These are phyloP conservation scores for Mitragyna speciosa DNA, from an alignment of 257 asterid species.

Conservation along the genomic window DNA sequence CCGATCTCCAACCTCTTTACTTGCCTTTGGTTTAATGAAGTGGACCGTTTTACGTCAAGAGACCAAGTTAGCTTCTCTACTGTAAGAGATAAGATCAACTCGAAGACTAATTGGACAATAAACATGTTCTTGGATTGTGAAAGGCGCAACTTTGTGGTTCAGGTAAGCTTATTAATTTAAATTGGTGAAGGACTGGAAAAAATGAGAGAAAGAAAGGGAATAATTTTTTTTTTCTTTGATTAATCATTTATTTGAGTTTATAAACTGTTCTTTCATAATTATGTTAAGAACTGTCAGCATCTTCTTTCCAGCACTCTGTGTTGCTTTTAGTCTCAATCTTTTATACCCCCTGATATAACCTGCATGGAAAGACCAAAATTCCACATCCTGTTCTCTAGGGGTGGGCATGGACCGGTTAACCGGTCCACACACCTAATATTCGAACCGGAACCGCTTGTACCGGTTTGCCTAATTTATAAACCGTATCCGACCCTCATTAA, in stretches of 20 bases:
- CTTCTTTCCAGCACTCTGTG: neutral
- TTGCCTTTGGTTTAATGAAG: constrained; percentile 94
- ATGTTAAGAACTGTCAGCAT: neutral
- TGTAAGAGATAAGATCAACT: constrained; percentile 73
- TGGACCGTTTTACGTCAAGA: constrained; percentile 89
- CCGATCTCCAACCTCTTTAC: constrained; percentile 88
- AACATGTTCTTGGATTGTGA: constrained; percentile 94
- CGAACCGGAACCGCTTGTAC: no score
- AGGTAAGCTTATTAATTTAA: constrained; percentile 46
- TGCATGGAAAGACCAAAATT: neutral
- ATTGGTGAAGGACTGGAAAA: neutral
- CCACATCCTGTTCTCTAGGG: no score
- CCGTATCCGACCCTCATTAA: no score
- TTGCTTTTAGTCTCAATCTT: neutral
- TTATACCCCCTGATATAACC: neutral
- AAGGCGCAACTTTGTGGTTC: constrained; percentile 85
- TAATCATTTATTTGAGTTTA: neutral
- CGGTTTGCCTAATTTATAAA: no score
- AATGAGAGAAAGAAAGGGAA: neutral
- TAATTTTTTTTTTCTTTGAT: neutral
- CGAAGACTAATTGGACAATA: constrained; percentile 74
- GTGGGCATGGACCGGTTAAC: no score
- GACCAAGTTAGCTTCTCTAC: constrained; percentile 94
- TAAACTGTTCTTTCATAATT: neutral
- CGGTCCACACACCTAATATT: no score